Base-by-base conservation (phyloP, 2,329 filamentous ascomycete species). In the Cordyceps pruinosa region DNA sequence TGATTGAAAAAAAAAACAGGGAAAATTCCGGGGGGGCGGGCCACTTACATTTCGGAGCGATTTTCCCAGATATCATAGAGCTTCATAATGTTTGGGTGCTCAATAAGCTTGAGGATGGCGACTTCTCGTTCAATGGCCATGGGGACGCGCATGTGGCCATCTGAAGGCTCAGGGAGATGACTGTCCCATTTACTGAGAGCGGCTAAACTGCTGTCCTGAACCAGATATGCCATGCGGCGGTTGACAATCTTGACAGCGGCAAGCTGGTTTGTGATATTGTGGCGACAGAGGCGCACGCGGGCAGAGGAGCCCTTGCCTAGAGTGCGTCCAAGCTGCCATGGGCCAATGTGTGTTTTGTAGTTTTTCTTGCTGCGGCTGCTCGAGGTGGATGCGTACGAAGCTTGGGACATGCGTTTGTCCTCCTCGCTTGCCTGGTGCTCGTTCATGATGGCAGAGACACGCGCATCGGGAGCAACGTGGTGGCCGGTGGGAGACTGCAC, bases 41-140 rank as follows among this genome's bases (percentile, higher is more conserved):
- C 32, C 25, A 41, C 89, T 76, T 78, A 97, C 89, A 99, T 86
- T 72, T 99, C 92, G 57, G 90, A 89, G 23, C 89, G 83, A 68
- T 97, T 97, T 74, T 99, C 94, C 93, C 93, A 99, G 30, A 99
- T 93, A 73, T 99, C 94, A 69, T 93, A 94, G 10, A 99, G 76
- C 63, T 89, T 90, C 71, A 97, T 92, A 65, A 97, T 93, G 69
- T 97, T 94, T 6, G 88, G 89, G 72, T 99, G 94, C 66, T 96
- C 87, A 60, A 97, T 89, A 58, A 97, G 81, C 74, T 97, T 97
- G 82, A 99, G 90, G 65, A 99, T 95, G 32, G 93, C 91, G 41
- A 99, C 92, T 69, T 99, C 94, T 56, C 94, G 83, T 73, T 97
- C 93, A 60, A 99, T 88, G 1, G 91, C 89, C 66, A 93, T 85